These are phyloP conservation scores for Lipomyces japonicus DNA, from an alignment of 805 yeast genomes.

Conservation along the genomic window DNA sequence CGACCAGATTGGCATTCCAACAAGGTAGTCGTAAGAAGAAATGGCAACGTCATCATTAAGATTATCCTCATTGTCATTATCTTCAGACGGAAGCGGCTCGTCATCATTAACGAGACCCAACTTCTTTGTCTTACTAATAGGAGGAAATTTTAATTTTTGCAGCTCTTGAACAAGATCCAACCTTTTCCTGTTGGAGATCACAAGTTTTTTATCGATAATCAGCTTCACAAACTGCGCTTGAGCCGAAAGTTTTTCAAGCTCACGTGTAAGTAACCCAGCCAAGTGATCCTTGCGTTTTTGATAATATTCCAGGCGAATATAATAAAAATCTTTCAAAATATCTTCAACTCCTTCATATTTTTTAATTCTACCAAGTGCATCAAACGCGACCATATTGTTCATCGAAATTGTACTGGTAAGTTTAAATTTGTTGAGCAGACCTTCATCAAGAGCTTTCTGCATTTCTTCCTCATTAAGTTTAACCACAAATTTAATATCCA, in stretches of 20 bases:
- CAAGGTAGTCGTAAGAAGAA: slow-evolving; percentile 67
- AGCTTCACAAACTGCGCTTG: slow-evolving; percentile 90
- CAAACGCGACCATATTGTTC: slow-evolving; percentile 94
- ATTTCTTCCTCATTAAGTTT: slow-evolving; percentile 75
- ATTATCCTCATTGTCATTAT: slow-evolving; percentile 38
- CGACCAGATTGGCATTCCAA: slow-evolving; percentile 93
- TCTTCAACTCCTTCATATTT: slow-evolving; percentile 73
- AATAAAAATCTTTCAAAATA: slow-evolving; percentile 79
- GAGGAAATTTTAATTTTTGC: slow-evolving; percentile 62
- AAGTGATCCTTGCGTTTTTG: slow-evolving; percentile 84
- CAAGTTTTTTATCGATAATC: slow-evolving; percentile 72
- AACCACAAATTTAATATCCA: slow-evolving; percentile 67
- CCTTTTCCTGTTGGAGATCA: slow-evolving; percentile 72
- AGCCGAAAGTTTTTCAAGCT: slow-evolving; percentile 65
- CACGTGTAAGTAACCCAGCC: slow-evolving; percentile 64
- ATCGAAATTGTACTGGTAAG: slow-evolving; percentile 63
- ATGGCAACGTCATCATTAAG: slow-evolving; percentile 30
- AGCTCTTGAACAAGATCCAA: slow-evolving; percentile 60
- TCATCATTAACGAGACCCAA: slow-evolving; percentile 56
- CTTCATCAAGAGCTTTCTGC: slow-evolving; percentile 69
- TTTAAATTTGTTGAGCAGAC: slow-evolving; percentile 81
- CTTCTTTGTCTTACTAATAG: slow-evolving; percentile 29
- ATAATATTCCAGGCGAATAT: slow-evolving; percentile 80
- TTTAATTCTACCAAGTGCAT: slow-evolving; percentile 79
- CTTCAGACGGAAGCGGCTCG: slow-evolving; percentile 53